These are phyloP conservation scores for Aspergillus cavernicola DNA, from an alignment of 495 filamentous ascomycete genomes.

Conservation along the genomic window DNA sequence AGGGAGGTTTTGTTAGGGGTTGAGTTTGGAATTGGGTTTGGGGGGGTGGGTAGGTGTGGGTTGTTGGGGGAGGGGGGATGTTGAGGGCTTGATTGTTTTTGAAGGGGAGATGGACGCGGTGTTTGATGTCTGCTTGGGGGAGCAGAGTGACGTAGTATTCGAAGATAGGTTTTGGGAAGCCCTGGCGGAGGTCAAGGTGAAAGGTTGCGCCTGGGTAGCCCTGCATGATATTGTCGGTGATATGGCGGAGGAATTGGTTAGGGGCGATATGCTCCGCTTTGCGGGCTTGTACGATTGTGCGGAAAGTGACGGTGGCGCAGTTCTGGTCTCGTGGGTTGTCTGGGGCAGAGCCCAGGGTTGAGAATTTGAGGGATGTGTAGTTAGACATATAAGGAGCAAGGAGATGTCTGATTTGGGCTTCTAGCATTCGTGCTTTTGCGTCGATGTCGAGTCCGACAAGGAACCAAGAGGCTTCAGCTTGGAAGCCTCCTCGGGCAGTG, in stretches of 20 bases:
- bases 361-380: constrained; percentile 31
- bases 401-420: constrained; percentile 30
- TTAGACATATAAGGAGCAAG: constrained; percentile 20
- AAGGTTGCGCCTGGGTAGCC: constrained; percentile 42
- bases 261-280: constrained; percentile 33
- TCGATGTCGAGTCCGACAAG: constrained; percentile 37
- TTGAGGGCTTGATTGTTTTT: constrained; percentile 25
- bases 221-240: constrained; percentile 42
- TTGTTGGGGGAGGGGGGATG: constrained; percentile 32
- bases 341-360: constrained; percentile 28
- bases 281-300: constrained; percentile 37
- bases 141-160: constrained; percentile 44
- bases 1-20: constrained; percentile 12
- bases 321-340: constrained; percentile 32
- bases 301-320: constrained; percentile 35
- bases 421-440: constrained; percentile 37
- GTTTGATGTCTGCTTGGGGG: constrained; percentile 34
- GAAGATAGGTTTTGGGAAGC: constrained; percentile 34
- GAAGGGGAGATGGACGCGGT: constrained; percentile 39
- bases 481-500: constrained; percentile 43
- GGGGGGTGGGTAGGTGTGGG: constrained; percentile 29
- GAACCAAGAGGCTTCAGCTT: constrained; percentile 37
- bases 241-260: constrained; percentile 30
- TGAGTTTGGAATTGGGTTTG: constrained; percentile 26
- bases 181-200: constrained; percentile 37